phyloP scores from a whole-genome alignment of 2,329 filamentous ascomycete genomes.

The Alternaria alternata region DNA sequence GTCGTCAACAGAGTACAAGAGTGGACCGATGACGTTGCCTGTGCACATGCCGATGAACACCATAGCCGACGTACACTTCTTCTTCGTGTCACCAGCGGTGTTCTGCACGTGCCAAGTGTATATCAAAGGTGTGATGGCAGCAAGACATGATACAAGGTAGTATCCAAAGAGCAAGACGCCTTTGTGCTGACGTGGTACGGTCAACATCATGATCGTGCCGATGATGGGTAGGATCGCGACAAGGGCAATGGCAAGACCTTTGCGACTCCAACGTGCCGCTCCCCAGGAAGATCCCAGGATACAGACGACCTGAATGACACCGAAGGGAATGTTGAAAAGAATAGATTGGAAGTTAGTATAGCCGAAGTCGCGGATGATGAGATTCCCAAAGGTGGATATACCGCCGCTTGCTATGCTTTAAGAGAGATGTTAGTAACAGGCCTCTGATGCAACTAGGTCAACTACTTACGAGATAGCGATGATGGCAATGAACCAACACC shows the following conservation, averaged over 20 bases:
- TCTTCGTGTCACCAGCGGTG: conserved; percentile 50
- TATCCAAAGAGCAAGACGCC: conserved; percentile 61
- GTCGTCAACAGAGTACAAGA: conserved; percentile 46
- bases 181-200: conserved; percentile 57
- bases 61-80: conserved; percentile 48
- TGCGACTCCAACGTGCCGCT: conserved; percentile 60
- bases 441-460: conserved; percentile 43
- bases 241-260: conserved; percentile 61
- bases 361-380: conserved; percentile 65
- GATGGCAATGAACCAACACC: conserved; percentile 63
- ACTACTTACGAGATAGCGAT: conserved; percentile 48
- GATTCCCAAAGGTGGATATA: conserved; percentile 66
- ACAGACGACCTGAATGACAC: conserved; percentile 58
- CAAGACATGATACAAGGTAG: conserved; percentile 57
- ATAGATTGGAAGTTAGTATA: conserved; percentile 64
- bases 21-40: conserved; percentile 49
- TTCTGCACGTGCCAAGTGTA: conserved; percentile 52
- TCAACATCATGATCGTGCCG: conserved; percentile 61
- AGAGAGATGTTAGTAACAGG: neutral
- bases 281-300: conserved; percentile 62
- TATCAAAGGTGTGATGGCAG: conserved; percentile 47
- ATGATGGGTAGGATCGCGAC: conserved; percentile 62
- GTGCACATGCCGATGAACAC: conserved; percentile 50
- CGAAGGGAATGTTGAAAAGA: conserved; percentile 68
- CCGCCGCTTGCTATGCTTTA: conserved; percentile 66